Evolutionary conservation across 306 rosid genomes (phyloP), one percentile per base, ranked within the genome.

Genomic region (Medicago lupulina): DNA sequence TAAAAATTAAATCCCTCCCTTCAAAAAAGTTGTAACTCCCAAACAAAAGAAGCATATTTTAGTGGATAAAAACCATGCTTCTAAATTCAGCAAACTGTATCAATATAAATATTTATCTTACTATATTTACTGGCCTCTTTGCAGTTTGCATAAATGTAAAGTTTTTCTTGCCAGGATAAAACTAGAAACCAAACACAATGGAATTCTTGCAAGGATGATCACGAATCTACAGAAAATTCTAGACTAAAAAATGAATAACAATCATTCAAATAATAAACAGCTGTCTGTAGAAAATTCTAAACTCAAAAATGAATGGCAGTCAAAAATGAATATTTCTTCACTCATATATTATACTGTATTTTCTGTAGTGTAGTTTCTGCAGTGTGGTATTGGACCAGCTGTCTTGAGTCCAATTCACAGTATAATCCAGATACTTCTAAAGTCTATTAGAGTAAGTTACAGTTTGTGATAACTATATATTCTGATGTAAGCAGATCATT

Each of bases 41-140:
- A 39, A 80, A 78, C 79, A 40, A 58, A 59, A 77, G 44, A 19
- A 67, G 54, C 28, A 78, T 58, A 59, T 43, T 78, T 79, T 65
- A 73, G 53, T 23, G 64, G 70, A 59, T 18, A 28, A 80, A 28
- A 62, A 38, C 8, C 31, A 58, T 47, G 51, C 70, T 46, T 77
- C 74, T 68, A 74, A 68, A 11, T 41, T 47, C 16, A 46, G 28
- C 21, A 74, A 69, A 75, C 17, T 57, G n/a, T n/a, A 59, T 16
- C 41, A 14, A 78, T 31, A 11, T 38, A 19, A 70, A 14, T 50
- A 13, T 70, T 57, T 25, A 61, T 58, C 57, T 40, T 38, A 65
- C 21, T 38, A 50, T 44, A 23, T 70, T 76, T 70, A 40, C 18
- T 50, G 28, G 17, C 49, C 16, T 18, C 73, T 71, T 58, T 25